These are phyloP conservation scores for sorghum (Sorghum bicolor) DNA, from an alignment of 176 grass and related monocot genomes.

Conservation along the genomic window DNA sequence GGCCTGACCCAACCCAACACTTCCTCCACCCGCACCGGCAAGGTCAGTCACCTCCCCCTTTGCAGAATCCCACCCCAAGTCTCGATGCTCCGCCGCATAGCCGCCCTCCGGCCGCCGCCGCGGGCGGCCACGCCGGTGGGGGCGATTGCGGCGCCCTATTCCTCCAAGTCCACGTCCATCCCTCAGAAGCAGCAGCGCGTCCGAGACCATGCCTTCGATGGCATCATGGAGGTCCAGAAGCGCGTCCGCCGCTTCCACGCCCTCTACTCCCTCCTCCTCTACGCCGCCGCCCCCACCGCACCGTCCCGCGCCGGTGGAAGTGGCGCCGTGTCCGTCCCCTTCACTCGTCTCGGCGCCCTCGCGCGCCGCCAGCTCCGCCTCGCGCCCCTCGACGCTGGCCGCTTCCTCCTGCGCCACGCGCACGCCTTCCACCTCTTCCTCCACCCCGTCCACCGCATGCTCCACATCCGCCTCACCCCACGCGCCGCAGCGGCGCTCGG, in stretches of 20 bases:
- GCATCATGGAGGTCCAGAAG: constrained; percentile 88
- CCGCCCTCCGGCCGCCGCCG: constrained; percentile 12
- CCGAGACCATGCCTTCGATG: constrained; percentile 82
- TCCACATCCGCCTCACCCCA: constrained; percentile 80
- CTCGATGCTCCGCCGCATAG: constrained; percentile 43
- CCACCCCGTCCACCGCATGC: constrained; percentile 79
- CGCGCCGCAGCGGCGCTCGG: constrained; percentile 43
- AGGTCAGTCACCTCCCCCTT: background rate
- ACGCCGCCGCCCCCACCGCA: constrained; percentile 35
- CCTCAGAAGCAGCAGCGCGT: constrained; percentile 78
- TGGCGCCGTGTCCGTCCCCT: constrained; percentile 40
- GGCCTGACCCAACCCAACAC: background rate
- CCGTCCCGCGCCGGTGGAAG: constrained; percentile 9
- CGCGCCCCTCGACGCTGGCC: constrained; percentile 43
- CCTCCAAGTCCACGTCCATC: constrained; percentile 78
- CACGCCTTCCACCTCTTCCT: constrained; percentile 90
- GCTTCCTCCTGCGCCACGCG: constrained; percentile 80
- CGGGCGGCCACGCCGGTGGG: background rate
- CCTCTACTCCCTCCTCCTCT: constrained; percentile 59
- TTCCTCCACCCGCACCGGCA: background rate
- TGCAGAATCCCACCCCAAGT: background rate
- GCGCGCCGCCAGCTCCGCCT: constrained; percentile 67
- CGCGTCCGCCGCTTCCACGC: constrained; percentile 58
- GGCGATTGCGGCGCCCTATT: background rate
- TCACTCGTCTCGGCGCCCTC: constrained; percentile 58